Evolutionary conservation across 331 rosid genomes (phyloP).

Genomic region (Arachis monticola): DNA sequence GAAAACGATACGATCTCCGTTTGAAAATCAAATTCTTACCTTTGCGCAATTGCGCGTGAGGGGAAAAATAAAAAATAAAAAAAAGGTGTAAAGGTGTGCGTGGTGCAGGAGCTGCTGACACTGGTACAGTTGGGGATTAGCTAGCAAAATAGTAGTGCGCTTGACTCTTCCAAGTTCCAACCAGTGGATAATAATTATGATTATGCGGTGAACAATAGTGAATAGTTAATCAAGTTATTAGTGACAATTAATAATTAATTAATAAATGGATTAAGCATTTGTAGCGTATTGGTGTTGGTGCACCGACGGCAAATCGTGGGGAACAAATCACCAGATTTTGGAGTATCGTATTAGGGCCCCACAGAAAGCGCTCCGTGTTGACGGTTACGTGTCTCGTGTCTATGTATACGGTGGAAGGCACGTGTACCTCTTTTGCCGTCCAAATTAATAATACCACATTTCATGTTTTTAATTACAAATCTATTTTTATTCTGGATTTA

Average conservation of each 20-base stretch:
- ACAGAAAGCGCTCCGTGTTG: slow-evolving; percentile 43
- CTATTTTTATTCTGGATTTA: too few relatives aligned
- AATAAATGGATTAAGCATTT: slow-evolving; percentile 3
- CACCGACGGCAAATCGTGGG: slow-evolving; percentile 44
- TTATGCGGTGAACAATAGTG: neutral
- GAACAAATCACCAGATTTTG: slow-evolving; percentile 30
- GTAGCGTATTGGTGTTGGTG: slow-evolving; percentile 15
- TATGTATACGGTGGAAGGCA: slow-evolving; percentile 37
- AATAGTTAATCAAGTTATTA: too few relatives aligned
- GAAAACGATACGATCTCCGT: neutral
- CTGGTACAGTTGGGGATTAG: neutral
- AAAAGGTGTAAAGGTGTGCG: neutral
- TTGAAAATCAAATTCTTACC: too few relatives aligned
- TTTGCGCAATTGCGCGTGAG: too few relatives aligned
- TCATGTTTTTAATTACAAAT: too few relatives aligned
- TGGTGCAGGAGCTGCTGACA: neutral
- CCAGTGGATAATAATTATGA: neutral
- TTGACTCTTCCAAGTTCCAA: neutral
- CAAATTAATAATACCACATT: neutral
- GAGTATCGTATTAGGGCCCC: slow-evolving; percentile 21
- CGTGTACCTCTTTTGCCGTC: slow-evolving; percentile 54
- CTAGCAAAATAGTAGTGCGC: neutral
- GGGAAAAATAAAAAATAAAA: neutral
- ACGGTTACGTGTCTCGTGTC: slow-evolving; percentile 30
- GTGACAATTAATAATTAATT: neutral